Conservation (phyloP, 345 rosid genomes). For the Euclidium syriacum region DNA sequence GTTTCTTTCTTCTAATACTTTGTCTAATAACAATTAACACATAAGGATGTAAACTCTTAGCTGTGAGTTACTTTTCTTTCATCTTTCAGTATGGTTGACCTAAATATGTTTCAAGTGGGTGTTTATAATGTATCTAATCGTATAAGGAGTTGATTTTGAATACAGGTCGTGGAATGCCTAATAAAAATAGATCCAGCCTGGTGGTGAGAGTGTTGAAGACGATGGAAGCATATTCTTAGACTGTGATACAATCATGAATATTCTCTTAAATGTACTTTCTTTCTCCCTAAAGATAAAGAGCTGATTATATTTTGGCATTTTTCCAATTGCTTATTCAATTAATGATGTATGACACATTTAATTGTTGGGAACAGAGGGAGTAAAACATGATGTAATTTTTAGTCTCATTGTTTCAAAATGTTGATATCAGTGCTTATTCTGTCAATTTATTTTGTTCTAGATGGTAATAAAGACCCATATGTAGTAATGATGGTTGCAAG, state of each 20-base stretch:
- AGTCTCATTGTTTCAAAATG: background rate
- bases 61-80: too few species aligned
- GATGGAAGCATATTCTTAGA: constrained; percentile 59
- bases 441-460: constrained; percentile 33
- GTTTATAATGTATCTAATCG: background rate
- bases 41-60: too few species aligned
- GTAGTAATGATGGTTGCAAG: constrained; percentile 70
- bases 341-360: background rate
- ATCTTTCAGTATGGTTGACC: background rate
- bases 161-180: constrained; percentile 76
- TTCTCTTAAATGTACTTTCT: constrained; percentile 71
- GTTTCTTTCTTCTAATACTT: too few species aligned
- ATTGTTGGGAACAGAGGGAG: constrained; percentile 40
- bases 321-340: background rate
- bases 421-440: background rate
- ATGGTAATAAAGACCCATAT: constrained; percentile 41
- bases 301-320: background rate
- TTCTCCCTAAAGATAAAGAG: constrained; percentile 1
- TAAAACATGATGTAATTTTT: too few species aligned
- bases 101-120: background rate
- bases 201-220: constrained; percentile 36
- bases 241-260: constrained; percentile 76
- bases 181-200: constrained; percentile 43
- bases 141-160: background rate
- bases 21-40: too few species aligned